Conservation (phyloP, 2,329 filamentous ascomycete genomes). For the Chaetomium sp. region DNA sequence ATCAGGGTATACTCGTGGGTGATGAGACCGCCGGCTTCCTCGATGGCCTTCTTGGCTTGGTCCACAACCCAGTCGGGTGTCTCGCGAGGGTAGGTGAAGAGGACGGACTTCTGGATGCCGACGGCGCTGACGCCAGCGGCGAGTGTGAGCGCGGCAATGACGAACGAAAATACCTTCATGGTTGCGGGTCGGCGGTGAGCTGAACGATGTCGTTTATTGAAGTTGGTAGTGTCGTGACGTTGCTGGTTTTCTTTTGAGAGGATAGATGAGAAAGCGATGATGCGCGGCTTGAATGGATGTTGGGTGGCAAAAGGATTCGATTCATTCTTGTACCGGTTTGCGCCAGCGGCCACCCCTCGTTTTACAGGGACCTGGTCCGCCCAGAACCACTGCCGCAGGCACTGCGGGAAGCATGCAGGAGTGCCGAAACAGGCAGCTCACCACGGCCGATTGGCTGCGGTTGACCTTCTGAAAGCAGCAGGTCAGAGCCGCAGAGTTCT, state of each 20-base stretch:
- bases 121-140: conserved; percentile 55
- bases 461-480: conserved; percentile 11
- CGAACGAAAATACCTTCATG: conserved; percentile 57
- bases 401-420: background rate
- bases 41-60: conserved; percentile 65
- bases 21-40: conserved; percentile 64
- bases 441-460: background rate
- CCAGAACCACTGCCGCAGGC: background rate
- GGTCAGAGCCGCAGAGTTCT: background rate
- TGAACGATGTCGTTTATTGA: background rate
- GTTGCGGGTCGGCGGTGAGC: conserved; percentile 21
- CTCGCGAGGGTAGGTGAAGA: conserved; percentile 68
- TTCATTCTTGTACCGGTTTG: background rate
- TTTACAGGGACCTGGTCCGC: conserved; percentile 4
- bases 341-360: conserved; percentile 4
- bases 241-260: background rate
- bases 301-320: conserved; percentile 6
- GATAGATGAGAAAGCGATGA: background rate
- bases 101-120: conserved; percentile 63
- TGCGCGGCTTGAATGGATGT: background rate
- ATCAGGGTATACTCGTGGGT: conserved; percentile 68
- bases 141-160: conserved; percentile 51
- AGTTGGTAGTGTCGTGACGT: background rate
- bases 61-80: conserved; percentile 62
- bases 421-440: conserved; percentile 13